Base-by-base conservation (phyloP, 139 green algal species). In the Haematococcus sp. region DNA sequence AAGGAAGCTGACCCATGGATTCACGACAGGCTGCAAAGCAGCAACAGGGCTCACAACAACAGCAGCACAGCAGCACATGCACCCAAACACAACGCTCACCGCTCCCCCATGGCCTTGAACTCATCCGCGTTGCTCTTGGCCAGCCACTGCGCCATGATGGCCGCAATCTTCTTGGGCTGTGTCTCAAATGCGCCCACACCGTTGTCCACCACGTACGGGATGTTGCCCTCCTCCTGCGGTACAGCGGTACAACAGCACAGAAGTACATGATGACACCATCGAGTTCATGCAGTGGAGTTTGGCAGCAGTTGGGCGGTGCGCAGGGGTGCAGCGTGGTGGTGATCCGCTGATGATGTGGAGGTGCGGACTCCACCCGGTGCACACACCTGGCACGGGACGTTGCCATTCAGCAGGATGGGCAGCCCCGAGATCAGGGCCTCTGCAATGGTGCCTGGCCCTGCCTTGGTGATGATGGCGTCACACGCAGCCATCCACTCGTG, bases 211-310 rank as follows among this genome's bases (percentile, higher is more conserved):
- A 98, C 95, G 75, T 93, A 98, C 0, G 92, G 89, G 55, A 99
- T 95, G 85, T 99, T 99, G 74, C 95, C 95, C 74, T 93, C 90
- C 80, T 99, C 95, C 90, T 98, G 92, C 49, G 58, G 49, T n/a
- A 49, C 16, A 70, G 25, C 40, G 11, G 40, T 49, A 49, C 40
- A 49, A 11, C 40, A 49, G 40, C 11, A 49, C 40, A 49, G 40
- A 11, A 19, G 40, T 55, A 55, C 46, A 55, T 55, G n/a, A n/a
- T n/a, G n/a, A n/a, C n/a, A 55, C 46, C 46, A 55, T 55, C 15
- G 46, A n/a, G n/a, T n/a, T n/a, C n/a, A n/a, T n/a, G n/a, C n/a
- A n/a, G n/a, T n/a, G n/a, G n/a, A n/a, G n/a, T n/a, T n/a, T n/a
- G n/a, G n/a, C n/a, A n/a, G n/a, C n/a, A n/a, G n/a, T n/a, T n/a